These are phyloP conservation scores for Phragmites australis DNA, from an alignment of 176 grass and related monocot genomes.

Conservation along the genomic window DNA sequence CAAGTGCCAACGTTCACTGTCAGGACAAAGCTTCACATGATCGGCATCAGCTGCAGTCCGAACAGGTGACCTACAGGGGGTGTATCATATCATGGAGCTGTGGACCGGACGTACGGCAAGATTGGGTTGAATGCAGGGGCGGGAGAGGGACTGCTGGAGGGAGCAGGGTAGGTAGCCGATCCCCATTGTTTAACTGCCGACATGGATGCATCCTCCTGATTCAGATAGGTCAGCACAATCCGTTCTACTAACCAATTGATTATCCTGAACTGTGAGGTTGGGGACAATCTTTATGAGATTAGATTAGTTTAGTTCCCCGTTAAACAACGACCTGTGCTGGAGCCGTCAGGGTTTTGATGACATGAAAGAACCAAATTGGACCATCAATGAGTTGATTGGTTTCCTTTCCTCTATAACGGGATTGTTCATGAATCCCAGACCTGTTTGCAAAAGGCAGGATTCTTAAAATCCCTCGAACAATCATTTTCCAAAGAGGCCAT, in stretches of 20 bases:
- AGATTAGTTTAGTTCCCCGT: background rate
- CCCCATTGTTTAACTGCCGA: constrained; percentile 51
- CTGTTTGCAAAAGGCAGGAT: too few relatives aligned
- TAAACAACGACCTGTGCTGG: constrained; percentile 31
- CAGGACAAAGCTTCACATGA: background rate
- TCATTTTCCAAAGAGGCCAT: too few relatives aligned
- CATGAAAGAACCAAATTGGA: background rate
- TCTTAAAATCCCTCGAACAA: too few relatives aligned
- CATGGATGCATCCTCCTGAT: constrained; percentile 33
- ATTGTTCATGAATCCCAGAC: too few relatives aligned
- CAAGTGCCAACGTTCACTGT: background rate
- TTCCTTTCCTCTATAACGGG: too few relatives aligned
- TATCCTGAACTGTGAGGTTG: constrained; percentile 3
- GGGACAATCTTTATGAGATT: constrained; percentile 15
- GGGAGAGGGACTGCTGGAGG: background rate
- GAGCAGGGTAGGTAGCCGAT: constrained; percentile 46
- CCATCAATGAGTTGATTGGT: too few relatives aligned
- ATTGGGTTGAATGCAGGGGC: constrained; percentile 28
- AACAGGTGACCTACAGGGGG: background rate
- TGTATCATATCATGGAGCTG: constrained; percentile 18
- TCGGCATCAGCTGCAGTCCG: background rate
- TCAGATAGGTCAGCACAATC: background rate
- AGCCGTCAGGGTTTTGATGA: background rate
- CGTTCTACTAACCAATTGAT: constrained; percentile 17
- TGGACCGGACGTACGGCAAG: constrained; percentile 17